Percentiles rank a stretch among this genome's conserved stretches.
phyloP scores from a whole-genome alignment of 495 filamentous ascomycete species.

The Penicillium pancosmium region DNA sequence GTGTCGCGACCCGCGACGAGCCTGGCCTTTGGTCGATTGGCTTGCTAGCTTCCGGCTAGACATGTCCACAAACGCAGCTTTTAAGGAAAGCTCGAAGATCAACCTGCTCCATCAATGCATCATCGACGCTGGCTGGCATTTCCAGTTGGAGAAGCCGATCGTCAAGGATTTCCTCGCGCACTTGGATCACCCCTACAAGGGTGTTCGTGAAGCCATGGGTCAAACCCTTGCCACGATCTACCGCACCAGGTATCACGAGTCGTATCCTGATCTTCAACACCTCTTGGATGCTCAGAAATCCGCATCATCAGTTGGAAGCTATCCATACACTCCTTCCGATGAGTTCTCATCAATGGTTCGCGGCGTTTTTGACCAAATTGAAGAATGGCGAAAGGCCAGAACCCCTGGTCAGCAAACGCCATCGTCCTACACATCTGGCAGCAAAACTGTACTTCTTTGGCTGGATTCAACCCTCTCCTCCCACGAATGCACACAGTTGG shows the following conservation, averaged over 20 bases:
- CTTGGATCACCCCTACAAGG: conserved; percentile 97
- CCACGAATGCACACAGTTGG: conserved; percentile 88
- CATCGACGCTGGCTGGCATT: conserved; percentile 91
- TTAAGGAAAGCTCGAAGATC: conserved; percentile 98
- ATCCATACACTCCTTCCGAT: conserved; percentile 74
- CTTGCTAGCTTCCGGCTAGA: conserved; percentile 86
- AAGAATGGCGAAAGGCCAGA: conserved; percentile 84
- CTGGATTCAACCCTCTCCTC: conserved; percentile 88
- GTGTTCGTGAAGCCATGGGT: conserved; percentile 92
- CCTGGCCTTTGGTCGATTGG: conserved; percentile 83
- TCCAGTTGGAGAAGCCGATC: conserved; percentile 89
- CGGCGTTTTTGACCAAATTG: conserved; percentile 78
- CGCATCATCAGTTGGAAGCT: conserved; percentile 80
- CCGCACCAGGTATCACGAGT: conserved; percentile 89
- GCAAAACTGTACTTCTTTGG: conserved; percentile 96
- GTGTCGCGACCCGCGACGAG: conserved; percentile 82
- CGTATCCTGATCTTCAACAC: conserved; percentile 72
- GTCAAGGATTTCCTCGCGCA: conserved; percentile 86
- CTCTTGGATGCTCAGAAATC: conserved; percentile 78
- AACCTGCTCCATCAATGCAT: conserved; percentile 88
- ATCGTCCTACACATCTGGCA: conserved; percentile 91
- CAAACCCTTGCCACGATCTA: conserved; percentile 84
- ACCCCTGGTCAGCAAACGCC: conserved; percentile 88
- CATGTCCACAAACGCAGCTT: conserved; percentile 93
- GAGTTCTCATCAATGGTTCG: conserved; percentile 74